These are phyloP conservation scores for Acacia pycnantha DNA, from an alignment of 331 rosid genomes.

Conservation along the genomic window DNA sequence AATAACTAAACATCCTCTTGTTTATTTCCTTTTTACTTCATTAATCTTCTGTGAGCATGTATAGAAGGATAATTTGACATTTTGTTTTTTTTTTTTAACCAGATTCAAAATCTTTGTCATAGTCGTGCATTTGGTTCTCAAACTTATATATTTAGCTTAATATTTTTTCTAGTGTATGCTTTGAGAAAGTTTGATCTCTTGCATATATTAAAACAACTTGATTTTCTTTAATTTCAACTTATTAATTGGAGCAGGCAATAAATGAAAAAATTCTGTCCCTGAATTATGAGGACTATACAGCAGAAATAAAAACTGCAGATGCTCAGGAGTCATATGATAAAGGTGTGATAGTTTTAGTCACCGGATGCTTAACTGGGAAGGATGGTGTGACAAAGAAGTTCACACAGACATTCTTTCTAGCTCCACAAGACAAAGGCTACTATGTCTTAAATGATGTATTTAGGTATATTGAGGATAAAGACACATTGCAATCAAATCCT, in stretches of 20 bases:
- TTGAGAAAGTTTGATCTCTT: conserved; percentile 18
- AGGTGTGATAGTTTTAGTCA: conserved; percentile 92
- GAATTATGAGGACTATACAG: conserved; percentile 81
- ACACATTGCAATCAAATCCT: conserved; percentile 39
- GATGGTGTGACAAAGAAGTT: conserved; percentile 79
- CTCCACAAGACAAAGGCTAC: conserved; percentile 94
- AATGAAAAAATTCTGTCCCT: conserved; percentile 76
- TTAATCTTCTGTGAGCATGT: not conserved
- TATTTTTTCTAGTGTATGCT: conserved; percentile 1
- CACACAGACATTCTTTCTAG: conserved; percentile 90
- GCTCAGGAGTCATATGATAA: conserved; percentile 86
- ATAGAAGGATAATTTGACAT: conserved; percentile 8
- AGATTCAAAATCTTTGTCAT: not conserved
- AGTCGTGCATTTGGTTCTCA: not conserved
- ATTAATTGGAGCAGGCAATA: conserved; percentile 68
- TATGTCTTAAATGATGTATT: conserved; percentile 92
- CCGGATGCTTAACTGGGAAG: conserved; percentile 96
- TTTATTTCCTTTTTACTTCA: not conserved
- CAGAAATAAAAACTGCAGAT: conserved; percentile 93
- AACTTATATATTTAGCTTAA: not conserved
- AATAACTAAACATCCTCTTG: conserved; percentile 2
- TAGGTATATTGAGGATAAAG: conserved; percentile 78
- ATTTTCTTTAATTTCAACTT: conserved; percentile 18
- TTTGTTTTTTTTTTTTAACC: not conserved
- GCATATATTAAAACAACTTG: not conserved